Base-by-base conservation (phyloP, 164 flowering plant genomes). In the Cinnamomum chago region DNA sequence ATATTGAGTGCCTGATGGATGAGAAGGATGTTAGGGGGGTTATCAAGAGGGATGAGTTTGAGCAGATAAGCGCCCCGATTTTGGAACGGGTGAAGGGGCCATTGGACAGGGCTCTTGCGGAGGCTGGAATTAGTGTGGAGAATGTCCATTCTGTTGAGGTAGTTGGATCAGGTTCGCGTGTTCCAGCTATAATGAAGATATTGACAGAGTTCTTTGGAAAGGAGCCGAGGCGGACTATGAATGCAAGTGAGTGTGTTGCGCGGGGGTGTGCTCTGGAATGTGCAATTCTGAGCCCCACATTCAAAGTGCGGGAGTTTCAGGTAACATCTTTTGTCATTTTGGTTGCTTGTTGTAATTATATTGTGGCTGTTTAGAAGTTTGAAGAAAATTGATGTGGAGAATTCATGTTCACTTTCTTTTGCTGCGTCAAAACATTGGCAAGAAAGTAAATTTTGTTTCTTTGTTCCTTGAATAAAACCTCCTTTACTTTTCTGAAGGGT, bases 1-100 rank as follows among this genome's bases (percentile, higher is more conserved):
- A 89, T 77, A 90, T 93, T n/a, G 98, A 93, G 80, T 93, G 98
- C 80, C 77, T 93, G 51, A 93, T 93, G 98, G 98, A 93, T n/a
- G 98, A 93, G 81, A 93, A 92, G 77, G 98, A 93, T 84, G 98
- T 93, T 10, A 86, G 88, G 73, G 89, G 97, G 2, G 77, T 83
- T 76, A 93, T 93, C 55, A 93, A 90, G 84, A 88, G 98, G 72
- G 97, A 93, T 3, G 98, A 90, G 74, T 90, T 93, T 82, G 98
- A 93, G 80, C 81, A 85, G 70, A 87, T 91, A 33, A 90, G 93
- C 73, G 33, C 80, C 55, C 94, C 98, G 9, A 93, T 91, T 27
- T 81, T 93, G 85, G 94, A 93, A 74, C 88, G 98, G 15, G 96
- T 93, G 69, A 93, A 89, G 78, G 78, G 76, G 68, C 95, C 98